phyloP scores from a whole-genome alignment of 1,284 basidiomycete genomes.

The Schizophyllum commune region DNA sequence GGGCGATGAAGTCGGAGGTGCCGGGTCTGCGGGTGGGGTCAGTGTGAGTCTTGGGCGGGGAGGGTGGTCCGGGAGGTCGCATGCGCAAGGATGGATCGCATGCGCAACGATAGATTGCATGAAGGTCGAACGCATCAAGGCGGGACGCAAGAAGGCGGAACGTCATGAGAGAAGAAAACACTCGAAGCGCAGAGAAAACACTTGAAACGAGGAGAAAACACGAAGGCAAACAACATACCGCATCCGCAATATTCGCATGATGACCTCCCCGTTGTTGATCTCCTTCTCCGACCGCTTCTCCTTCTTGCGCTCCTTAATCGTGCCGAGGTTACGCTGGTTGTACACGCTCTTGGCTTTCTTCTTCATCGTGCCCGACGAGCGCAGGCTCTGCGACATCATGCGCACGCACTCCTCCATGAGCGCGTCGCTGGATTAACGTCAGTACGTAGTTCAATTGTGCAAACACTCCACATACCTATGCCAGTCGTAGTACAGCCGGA shows the following conservation, averaged over 20 bases:
- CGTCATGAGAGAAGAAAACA: no score
- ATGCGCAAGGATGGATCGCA: no score
- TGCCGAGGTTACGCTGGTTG: conserved; percentile 87
- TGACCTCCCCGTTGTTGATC: conserved; percentile 75
- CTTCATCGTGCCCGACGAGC: conserved; percentile 68
- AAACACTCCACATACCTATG: no score
- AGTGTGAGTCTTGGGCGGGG: no score
- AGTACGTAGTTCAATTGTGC: no score
- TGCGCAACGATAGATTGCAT: no score
- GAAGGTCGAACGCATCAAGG: background rate
- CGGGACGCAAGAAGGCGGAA: background rate
- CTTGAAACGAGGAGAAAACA: background rate
- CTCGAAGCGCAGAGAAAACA: no score
- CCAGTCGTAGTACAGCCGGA: conserved; percentile 93
- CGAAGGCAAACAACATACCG: conserved; percentile 42
- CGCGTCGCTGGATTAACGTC: no score
- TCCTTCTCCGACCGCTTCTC: conserved; percentile 82
- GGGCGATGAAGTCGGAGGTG: conserved; percentile 84
- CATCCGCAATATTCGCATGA: conserved; percentile 90
- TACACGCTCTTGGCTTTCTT: conserved; percentile 90
- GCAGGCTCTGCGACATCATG: conserved; percentile 80
- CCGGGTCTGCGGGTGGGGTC: conserved; percentile 43
- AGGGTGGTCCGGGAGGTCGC: no score
- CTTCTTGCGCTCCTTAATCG: conserved; percentile 91
- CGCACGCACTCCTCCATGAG: conserved; percentile 96